These are phyloP conservation scores for Neurospora sp. DNA, from an alignment of 495 filamentous ascomycete genomes.

Conservation along the genomic window DNA sequence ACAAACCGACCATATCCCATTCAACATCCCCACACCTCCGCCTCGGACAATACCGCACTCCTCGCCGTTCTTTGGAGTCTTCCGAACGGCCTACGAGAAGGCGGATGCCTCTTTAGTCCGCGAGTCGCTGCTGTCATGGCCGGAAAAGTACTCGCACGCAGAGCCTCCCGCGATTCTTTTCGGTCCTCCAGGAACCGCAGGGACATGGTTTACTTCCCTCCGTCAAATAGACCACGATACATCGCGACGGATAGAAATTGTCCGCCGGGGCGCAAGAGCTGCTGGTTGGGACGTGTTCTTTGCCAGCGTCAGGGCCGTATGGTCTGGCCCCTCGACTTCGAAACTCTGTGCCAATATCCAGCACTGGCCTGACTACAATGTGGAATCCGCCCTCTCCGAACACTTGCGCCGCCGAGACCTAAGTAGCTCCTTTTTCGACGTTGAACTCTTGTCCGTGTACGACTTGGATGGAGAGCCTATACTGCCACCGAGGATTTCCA, in stretches of 20 bases:
- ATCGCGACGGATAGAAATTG: neutral
- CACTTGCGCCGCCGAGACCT: neutral
- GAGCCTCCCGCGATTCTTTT: neutral
- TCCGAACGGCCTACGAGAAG: neutral
- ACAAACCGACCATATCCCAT: neutral
- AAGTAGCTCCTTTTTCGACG: neutral
- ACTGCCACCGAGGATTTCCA: neutral
- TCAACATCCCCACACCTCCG: neutral
- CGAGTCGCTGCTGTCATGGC: neutral
- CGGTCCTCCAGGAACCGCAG: neutral
- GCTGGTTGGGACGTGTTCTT: neutral
- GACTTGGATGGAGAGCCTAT: neutral
- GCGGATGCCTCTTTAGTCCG: neutral
- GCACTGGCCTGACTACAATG: neutral
- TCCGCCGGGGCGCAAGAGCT: neutral
- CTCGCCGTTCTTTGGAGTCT: neutral
- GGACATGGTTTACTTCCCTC: neutral
- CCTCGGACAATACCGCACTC: neutral
- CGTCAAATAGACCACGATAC: neutral
- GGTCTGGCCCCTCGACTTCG: neutral
- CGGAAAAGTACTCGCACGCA: neutral
- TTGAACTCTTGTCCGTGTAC: neutral
- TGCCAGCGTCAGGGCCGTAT: neutral
- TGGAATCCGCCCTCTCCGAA: neutral
- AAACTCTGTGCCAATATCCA: neutral